Evolutionary conservation across 306 rosid species (phyloP).

Genomic region (peach (Prunus persica)): DNA sequence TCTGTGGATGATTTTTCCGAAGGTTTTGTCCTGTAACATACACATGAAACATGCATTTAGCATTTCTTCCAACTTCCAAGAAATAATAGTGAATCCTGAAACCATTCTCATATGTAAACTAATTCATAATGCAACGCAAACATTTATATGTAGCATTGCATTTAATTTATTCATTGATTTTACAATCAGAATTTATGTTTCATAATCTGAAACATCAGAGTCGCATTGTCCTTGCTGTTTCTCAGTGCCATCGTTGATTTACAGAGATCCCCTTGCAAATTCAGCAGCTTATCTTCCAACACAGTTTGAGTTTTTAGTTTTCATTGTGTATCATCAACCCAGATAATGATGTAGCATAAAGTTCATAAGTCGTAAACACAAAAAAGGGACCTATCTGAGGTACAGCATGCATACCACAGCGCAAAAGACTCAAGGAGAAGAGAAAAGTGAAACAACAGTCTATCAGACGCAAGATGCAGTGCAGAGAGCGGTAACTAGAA

Average conservation of each 20-base stretch:
- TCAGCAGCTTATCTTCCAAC: neutral
- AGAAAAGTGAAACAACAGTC: neutral
- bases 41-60: constrained; percentile 17
- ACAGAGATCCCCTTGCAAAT: neutral
- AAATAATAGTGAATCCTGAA: neutral
- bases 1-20: constrained; percentile 74
- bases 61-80: constrained; percentile 11
- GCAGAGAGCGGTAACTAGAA: constrained; percentile 6
- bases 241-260: neutral
- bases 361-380: neutral
- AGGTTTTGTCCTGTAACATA: constrained; percentile 76
- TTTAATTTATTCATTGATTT: neutral
- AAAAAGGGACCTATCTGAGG: neutral
- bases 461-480: constrained; percentile 4
- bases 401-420: neutral
- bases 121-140: neutral
- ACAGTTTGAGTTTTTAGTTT: neutral
- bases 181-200: neutral
- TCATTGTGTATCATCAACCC: neutral
- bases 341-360: neutral
- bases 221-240: neutral
- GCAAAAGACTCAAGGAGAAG: neutral
- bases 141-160: neutral
- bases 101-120: neutral
- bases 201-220: neutral